Percentiles rank a stretch among this genome's conserved stretches.
Evolutionary conservation across 208 protist genomes (phyloP).

Genomic region (Trypanosoma boissoni): DNA sequence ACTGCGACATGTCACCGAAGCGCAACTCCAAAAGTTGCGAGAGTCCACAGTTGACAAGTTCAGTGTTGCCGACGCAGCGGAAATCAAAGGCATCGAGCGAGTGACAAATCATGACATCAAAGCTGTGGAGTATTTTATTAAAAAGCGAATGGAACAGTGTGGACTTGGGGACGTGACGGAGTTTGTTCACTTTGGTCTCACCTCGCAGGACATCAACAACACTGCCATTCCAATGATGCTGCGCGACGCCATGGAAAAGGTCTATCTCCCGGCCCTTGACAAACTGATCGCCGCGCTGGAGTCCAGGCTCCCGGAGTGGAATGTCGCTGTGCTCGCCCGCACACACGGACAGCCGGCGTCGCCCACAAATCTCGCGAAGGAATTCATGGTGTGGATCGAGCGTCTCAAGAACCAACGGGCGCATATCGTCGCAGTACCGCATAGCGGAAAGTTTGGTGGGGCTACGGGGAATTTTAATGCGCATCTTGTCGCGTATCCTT

Average conservation of each 20-base stretch:
- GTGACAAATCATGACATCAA: slow-evolving; percentile 97
- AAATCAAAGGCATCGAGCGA: slow-evolving; percentile 92
- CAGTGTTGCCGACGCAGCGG: slow-evolving; percentile 60
- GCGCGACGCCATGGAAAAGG: slow-evolving; percentile 69
- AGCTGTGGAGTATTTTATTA: slow-evolving; percentile 96
- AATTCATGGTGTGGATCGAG: slow-evolving; percentile 92
- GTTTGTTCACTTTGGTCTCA: slow-evolving; percentile 97
- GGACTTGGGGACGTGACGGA: slow-evolving; percentile 75
- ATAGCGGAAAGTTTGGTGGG: slow-evolving; percentile 92
- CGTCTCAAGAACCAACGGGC: slow-evolving; percentile 76
- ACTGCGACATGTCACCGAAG: slow-evolving; percentile 47
- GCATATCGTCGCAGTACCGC: slow-evolving; percentile 50
- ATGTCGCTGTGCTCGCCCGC: slow-evolving; percentile 91
- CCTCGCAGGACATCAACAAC: slow-evolving; percentile 98
- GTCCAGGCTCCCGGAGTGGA: slow-evolving; percentile 60
- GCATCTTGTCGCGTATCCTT: slow-evolving; percentile 87
- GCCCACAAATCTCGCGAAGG: slow-evolving; percentile 92
- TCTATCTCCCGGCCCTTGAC: slow-evolving; percentile 77
- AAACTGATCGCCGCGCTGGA: slow-evolving; percentile 46
- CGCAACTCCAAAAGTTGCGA: slow-evolving; percentile 49
- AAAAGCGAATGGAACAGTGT: slow-evolving; percentile 80
- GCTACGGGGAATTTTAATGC: slow-evolving; percentile 95
- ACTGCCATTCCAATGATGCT: slow-evolving; percentile 94
- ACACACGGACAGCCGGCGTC: slow-evolving; percentile 95
- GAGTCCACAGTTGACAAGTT: slow-evolving; percentile 71